Conservation (phyloP, 257 asterid species). For the Craterostigma plantagineum region DNA sequence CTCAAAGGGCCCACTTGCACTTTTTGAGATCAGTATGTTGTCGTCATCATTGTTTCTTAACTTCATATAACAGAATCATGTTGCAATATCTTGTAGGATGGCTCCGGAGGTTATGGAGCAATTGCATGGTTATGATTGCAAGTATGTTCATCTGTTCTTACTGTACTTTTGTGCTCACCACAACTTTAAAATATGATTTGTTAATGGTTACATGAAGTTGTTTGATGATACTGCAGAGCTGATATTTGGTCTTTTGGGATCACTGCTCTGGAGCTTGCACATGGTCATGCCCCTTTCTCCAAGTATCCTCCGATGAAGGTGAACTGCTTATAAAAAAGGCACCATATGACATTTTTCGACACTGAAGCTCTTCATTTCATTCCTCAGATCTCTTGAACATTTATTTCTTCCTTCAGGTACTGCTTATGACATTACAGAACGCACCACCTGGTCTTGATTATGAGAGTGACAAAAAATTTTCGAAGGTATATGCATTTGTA, state of each 20-base stretch:
- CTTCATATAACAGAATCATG: too few relatives aligned
- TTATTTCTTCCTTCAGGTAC: constrained; percentile 34
- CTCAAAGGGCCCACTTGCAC: too few relatives aligned
- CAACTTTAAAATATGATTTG: constrained; percentile 6
- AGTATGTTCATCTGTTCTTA: constrained; percentile 27
- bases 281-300: constrained; percentile 99
- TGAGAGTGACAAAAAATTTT: constrained; percentile 83
- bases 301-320: constrained; percentile 99
- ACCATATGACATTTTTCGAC: background rate
- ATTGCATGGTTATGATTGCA: constrained; percentile 88
- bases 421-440: constrained; percentile 97
- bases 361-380: background rate
- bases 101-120: constrained; percentile 99
- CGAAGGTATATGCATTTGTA: constrained; percentile 42
- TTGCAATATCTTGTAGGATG: constrained; percentile 52
- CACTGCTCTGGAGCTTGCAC: constrained; percentile 98
- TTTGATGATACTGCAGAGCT: constrained; percentile 38
- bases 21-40: too few relatives aligned
- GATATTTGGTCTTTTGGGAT: constrained; percentile 99
- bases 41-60: too few relatives aligned
- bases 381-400: constrained; percentile 1
- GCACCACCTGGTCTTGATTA: constrained; percentile 99
- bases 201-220: constrained; percentile 4
- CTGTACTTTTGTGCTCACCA: constrained; percentile 9
- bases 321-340: background rate